phyloP scores from a whole-genome alignment of 129 eudicot species.

The Helichrysum umbraculigerum region DNA sequence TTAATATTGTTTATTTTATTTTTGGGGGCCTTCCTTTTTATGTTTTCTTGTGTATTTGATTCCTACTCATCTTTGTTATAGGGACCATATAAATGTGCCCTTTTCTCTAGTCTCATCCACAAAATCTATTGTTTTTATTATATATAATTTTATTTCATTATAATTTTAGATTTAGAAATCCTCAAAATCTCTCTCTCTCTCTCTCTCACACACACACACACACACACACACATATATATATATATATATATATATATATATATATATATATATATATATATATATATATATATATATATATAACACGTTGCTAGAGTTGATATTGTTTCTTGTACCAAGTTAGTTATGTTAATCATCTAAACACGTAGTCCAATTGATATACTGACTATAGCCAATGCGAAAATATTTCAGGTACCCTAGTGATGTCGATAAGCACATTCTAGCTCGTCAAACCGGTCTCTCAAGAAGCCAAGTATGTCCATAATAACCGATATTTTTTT shows the following conservation, averaged over 20 bases:
- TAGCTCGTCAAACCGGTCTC: slow-evolving; percentile 98
- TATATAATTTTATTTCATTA: slow-evolving; percentile 14
- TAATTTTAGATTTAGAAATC: neutral
- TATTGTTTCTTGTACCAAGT: slow-evolving; percentile 2
- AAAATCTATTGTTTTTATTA: slow-evolving; percentile 8
- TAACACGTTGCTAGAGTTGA: neutral
- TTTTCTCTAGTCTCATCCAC: slow-evolving; percentile 37
- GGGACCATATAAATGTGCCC: slow-evolving; percentile 50
- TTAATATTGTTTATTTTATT: slow-evolving; percentile 19
- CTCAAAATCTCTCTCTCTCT: too few relatives aligned
- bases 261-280: too few relatives aligned
- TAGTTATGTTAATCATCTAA: neutral
- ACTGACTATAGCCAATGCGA: neutral
- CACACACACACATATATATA: too few relatives aligned
- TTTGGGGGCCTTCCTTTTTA: slow-evolving; percentile 37
- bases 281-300: neutral
- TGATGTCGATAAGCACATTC: slow-evolving; percentile 89
- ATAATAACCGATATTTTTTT: neutral
- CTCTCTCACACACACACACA: too few relatives aligned
- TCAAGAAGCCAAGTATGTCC: slow-evolving; percentile 94
- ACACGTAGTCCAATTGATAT: neutral
- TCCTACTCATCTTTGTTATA: slow-evolving; percentile 39
- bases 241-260: too few relatives aligned
- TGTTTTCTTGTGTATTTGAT: slow-evolving; percentile 65
- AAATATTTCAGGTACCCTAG: slow-evolving; percentile 78